Evolutionary conservation across 192 early-diverging fungal genomes (phyloP), one percentile per base, ranked within the genome.

Genomic region (Rhizophagus sp.): DNA sequence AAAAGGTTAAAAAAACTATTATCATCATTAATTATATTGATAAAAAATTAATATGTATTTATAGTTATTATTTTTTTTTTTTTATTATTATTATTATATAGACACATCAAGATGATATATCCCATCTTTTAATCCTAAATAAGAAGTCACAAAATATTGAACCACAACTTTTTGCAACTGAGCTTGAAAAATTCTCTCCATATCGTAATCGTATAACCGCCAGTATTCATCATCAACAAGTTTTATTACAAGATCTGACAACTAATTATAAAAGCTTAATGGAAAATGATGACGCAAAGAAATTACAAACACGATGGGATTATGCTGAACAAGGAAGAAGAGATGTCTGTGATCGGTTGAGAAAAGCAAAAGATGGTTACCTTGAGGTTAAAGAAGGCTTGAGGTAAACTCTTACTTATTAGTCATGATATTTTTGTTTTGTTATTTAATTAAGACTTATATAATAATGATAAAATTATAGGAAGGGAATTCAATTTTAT

Each of bases 21-120:
- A 17, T 49, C 15, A 27, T 27, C 19, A 25, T 47, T 65, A 33
- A 66, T n/a, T 30, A 13, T 36, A 36, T 36, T 5, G 36, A 36
- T 36, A 47, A 57, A 27, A 34, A 30, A 2, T 61, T 67, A 3
- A 10, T 5, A 17, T 39, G 19, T 25, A 11, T 41, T 62, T 4
- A 10, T 73, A 8, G 39, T 22, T 68, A 67, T 50, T 50, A 30
- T 30, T 30, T 30, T 30, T 30, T 4, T 7, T 66, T 66, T 22
- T 67, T n/a, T n/a, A n/a, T n/a, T n/a, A n/a, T n/a, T n/a, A n/a
- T n/a, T 6, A 36, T 19, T 17, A 4, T 39, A 8, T 79, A 88
- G 89, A 88, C 94, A 2, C 92, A 92, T 67, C 86, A 95, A 73
- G 97, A 99, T 85, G 97, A 99, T 78, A 98, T 98, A 63, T 94